These are phyloP conservation scores for Neurospora discreta DNA, from an alignment of 495 filamentous ascomycete species.

Conservation along the genomic window DNA sequence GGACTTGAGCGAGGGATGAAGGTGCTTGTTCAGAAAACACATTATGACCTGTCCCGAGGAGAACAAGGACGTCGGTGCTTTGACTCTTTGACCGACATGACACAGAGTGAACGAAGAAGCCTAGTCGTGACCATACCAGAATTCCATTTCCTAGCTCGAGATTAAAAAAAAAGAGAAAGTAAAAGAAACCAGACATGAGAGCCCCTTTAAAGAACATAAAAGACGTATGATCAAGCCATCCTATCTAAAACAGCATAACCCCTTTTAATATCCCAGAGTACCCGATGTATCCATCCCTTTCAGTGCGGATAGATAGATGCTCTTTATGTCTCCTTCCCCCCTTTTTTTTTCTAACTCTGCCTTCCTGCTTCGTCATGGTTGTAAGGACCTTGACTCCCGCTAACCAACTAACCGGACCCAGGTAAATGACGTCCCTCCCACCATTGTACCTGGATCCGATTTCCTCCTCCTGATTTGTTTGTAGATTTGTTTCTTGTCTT, in stretches of 20 bases:
- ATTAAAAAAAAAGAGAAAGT: background rate
- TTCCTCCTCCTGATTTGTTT: constrained; percentile 11
- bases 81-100: too few species aligned
- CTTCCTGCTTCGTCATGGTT: background rate
- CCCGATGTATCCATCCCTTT: background rate
- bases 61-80: too few species aligned
- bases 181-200: background rate
- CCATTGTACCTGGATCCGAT: constrained; percentile 17
- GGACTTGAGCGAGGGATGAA: too few species aligned
- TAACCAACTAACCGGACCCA: background rate
- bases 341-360: background rate
- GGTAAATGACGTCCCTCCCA: constrained; percentile 40
- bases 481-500: background rate
- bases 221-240: background rate
- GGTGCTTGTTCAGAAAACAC: too few species aligned
- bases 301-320: background rate
- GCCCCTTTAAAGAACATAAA: background rate
- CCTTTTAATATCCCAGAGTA: background rate
- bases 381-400: background rate
- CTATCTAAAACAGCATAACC: background rate
- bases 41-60: too few species aligned
- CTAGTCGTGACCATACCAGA: background rate
- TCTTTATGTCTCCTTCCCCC: background rate
- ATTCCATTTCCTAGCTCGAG: background rate
- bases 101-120: too few species aligned